Evolutionary conservation across 192 early-diverging fungal species (phyloP), one percentile per base, ranked within the genome.

Genomic region (Mortierella antarctica): DNA sequence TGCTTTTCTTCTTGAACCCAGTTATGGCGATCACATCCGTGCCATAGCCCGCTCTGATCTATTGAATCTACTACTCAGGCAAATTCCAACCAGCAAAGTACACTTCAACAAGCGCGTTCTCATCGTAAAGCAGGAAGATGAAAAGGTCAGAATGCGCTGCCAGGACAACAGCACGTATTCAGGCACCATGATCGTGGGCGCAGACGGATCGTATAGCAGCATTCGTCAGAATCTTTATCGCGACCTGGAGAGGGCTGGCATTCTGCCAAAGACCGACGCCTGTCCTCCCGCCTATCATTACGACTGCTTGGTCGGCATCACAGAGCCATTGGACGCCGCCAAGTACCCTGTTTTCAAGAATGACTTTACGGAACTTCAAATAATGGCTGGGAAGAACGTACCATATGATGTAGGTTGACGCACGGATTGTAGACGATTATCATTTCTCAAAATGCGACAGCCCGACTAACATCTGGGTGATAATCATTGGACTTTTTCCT

Each of bases 191-290:
- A 21, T 74, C 15, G 58, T 74, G 23, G 73, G 73, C 42, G 65
- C 73, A n/a, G 73, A 74, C 42, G 73, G 65, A 7, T 64, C 73
- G 7, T 67, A 67, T 47, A 74, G 73, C 58, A 67, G 57, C 11
- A 45, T 67, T 21, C 73, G 73, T 5, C 73, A 67, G 44, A 66
- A 62, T 45, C 48, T 74, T 21, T 74, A 74, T 45, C 44, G 46
- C 20, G 57, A 74, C 5, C 13, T 67, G 17, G 18, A 46, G 11
- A 47, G 23, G 8, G 14, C 4, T 4, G 51, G 51, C 0, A 23
- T 31, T 9, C 42, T 74, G 15, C 65, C 73, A 44, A 67, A 61
- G 40, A 10, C 42, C 4, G 73, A 74, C 39, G 47, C 10, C 5
- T 49, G 51, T 42, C 65, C 65, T 31, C 31, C 67, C 12, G 65